These are phyloP conservation scores for Quercus wislizeni DNA, from an alignment of 306 rosid genomes.

Conservation along the genomic window DNA sequence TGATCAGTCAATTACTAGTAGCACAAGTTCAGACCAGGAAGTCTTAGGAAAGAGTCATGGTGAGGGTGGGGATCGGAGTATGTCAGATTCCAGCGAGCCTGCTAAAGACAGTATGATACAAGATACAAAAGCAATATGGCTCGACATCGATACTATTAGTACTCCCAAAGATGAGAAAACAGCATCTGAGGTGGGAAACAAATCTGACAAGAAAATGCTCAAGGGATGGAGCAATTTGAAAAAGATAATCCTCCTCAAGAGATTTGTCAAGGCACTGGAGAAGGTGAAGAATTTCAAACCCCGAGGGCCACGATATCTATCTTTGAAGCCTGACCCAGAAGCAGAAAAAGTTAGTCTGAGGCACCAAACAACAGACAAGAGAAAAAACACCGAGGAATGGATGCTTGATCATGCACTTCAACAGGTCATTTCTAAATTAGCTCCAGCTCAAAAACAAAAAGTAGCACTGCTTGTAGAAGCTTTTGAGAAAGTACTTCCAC, in stretches of 20 bases:
- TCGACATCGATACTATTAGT: slow-evolving; percentile 9
- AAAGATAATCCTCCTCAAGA: slow-evolving; percentile 60
- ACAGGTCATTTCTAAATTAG: slow-evolving; percentile 72
- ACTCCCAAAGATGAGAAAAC: slow-evolving; percentile 35
- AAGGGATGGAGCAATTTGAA: slow-evolving; percentile 83
- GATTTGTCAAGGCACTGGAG: slow-evolving; percentile 88
- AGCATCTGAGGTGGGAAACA: slow-evolving; percentile 30
- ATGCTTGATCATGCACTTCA: slow-evolving; percentile 90
- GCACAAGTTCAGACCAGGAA: slow-evolving; percentile 25
- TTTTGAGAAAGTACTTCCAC: slow-evolving; percentile 71
- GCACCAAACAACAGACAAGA: slow-evolving; percentile 52
- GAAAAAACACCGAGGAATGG: slow-evolving; percentile 75
- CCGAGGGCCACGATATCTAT: slow-evolving; percentile 30
- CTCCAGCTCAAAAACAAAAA: slow-evolving; percentile 68
- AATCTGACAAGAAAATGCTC: slow-evolving; percentile 36
- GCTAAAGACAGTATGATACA: slow-evolving; percentile 14
- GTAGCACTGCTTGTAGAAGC: slow-evolving; percentile 78
- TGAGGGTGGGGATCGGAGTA: slow-evolving; percentile 20
- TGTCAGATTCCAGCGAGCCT: slow-evolving; percentile 22
- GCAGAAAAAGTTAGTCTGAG: slow-evolving; percentile 58
- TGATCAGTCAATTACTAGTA: slow-evolving; percentile 29
- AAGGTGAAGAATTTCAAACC: slow-evolving; percentile 52
- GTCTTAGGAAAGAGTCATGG: slow-evolving; percentile 28
- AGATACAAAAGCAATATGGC: slow-evolving; percentile 13
- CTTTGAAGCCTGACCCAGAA: slow-evolving; percentile 41